A percentile compares a stretch with the other conserved stretches of the same genome.
phyloP scores from a whole-genome alignment of 2,329 filamentous ascomycete genomes.

The Clonostachys rhizophaga region DNA sequence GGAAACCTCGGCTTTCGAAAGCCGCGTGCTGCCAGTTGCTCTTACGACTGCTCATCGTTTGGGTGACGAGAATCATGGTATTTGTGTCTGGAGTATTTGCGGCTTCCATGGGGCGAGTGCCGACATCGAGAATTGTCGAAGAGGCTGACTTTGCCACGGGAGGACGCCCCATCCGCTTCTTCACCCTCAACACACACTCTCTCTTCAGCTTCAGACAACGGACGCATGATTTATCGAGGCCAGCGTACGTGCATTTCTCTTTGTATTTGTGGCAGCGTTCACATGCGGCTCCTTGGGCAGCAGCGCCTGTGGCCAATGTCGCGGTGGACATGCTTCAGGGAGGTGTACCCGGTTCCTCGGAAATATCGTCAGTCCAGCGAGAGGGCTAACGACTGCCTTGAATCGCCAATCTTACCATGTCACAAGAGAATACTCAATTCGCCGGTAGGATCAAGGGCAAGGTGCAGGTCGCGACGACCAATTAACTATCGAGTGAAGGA shows the following conservation, averaged over 20 bases:
- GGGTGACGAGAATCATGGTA: neutral
- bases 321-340: no score
- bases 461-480: no score
- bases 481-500: no score
- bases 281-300: neutral
- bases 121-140: no score
- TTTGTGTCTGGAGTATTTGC: neutral
- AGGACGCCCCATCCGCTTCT: neutral
- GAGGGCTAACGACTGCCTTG: no score
- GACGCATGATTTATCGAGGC: neutral
- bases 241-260: neutral
- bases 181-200: neutral
- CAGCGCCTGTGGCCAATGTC: no score
- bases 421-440: no score
- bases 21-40: no score
- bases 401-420: no score
- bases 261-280: constrained; percentile 1
- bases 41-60: neutral
- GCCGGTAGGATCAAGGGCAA: no score
- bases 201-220: neutral
- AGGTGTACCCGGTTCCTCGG: no score
- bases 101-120: neutral
- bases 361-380: no score
- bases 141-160: neutral
- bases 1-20: neutral